Conservation (phyloP, 1,284 basidiomycete genomes). For the Mixia osmundae region DNA sequence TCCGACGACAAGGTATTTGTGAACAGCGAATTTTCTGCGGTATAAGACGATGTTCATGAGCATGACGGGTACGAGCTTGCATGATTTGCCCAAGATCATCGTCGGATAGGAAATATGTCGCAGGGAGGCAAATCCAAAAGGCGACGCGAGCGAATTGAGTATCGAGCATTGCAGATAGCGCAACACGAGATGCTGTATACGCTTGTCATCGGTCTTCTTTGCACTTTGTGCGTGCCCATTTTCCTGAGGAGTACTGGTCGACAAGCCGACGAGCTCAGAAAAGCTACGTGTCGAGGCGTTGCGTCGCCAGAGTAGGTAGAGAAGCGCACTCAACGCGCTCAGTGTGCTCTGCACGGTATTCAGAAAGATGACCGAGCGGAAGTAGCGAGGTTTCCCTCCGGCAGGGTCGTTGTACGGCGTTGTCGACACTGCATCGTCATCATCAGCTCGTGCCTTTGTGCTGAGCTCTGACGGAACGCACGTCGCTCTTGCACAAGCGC, state of each 20-base stretch:
- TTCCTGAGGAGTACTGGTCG: slow-evolving; percentile 2
- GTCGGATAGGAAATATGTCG: slow-evolving; percentile 94
- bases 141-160: slow-evolving; percentile 74
- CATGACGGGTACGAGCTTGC: slow-evolving; percentile 91
- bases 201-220: neutral
- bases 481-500: slow-evolving; percentile 17
- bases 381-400: slow-evolving; percentile 9
- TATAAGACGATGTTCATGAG: slow-evolving; percentile 67
- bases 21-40: slow-evolving; percentile 54
- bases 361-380: slow-evolving; percentile 46
- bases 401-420: slow-evolving; percentile 7
- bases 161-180: slow-evolving; percentile 27
- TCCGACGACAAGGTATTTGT: slow-evolving; percentile 63
- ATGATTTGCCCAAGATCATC: slow-evolving; percentile 94
- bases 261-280: slow-evolving; percentile 3
- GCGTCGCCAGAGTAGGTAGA: slow-evolving; percentile 9
- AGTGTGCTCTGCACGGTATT: slow-evolving; percentile 74
- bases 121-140: slow-evolving; percentile 82
- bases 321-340: slow-evolving; percentile 12
- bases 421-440: slow-evolving; percentile 4
- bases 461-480: neutral
- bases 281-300: too few species aligned
- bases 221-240: neutral
- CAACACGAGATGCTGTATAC: neutral
- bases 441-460: neutral